A percentile compares a stretch with the other conserved stretches of the same genome.
phyloP scores from a whole-genome alignment of 2,329 filamentous ascomycete genomes.

The Fusarium coicis region DNA sequence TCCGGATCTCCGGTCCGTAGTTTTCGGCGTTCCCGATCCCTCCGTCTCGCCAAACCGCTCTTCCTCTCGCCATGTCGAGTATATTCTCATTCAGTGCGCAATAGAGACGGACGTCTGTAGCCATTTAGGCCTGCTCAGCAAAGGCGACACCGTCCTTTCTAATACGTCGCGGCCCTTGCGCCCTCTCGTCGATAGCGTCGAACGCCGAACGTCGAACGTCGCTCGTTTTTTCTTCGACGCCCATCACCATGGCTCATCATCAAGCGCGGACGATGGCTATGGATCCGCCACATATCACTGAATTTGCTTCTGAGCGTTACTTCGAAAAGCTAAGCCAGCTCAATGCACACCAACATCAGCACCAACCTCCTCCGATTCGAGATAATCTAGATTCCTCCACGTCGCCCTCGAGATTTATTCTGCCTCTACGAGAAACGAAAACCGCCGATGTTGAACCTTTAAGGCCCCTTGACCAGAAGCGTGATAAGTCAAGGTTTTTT shows the following conservation, averaged over 20 bases:
- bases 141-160: constrained; percentile 36
- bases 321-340: constrained; percentile 70
- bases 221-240: constrained; percentile 35
- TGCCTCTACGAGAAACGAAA: constrained; percentile 59
- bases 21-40: constrained; percentile 30
- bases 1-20: constrained; percentile 4
- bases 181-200: constrained; percentile 6
- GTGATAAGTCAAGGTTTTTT: constrained; percentile 57
- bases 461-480: constrained; percentile 50
- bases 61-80: constrained; percentile 46
- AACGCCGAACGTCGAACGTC: constrained; percentile 13
- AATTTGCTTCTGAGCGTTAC: constrained; percentile 74
- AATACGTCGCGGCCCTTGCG: constrained; percentile 5
- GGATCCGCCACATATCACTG: constrained; percentile 72
- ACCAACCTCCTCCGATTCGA: constrained; percentile 43
- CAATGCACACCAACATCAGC: constrained; percentile 59
- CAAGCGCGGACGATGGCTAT: constrained; percentile 54
- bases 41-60: constrained; percentile 22
- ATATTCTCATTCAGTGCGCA: constrained; percentile 42
- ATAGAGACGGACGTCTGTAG: constrained; percentile 50
- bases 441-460: constrained; percentile 45
- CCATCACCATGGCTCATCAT: constrained; percentile 49
- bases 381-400: constrained; percentile 40
- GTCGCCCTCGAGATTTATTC: constrained; percentile 57
- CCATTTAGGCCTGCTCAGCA: constrained; percentile 44